A percentile compares a stretch with the other conserved stretches of the same genome.
Conservation (phyloP, 192 early-diverging fungal genomes). For the Rhizophagus prolifer region DNA sequence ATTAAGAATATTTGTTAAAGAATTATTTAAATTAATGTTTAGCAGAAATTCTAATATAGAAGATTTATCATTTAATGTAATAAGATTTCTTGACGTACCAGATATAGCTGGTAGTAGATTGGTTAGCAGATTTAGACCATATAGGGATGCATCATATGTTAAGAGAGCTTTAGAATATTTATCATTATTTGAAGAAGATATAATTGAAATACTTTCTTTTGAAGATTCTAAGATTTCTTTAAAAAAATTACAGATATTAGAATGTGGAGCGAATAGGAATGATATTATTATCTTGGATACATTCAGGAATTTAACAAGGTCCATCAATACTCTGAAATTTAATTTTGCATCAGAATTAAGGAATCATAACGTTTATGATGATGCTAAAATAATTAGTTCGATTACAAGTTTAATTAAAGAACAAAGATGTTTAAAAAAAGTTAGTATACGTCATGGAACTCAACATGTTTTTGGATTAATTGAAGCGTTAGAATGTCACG, state of each 20-base stretch:
- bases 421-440: not conserved
- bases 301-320: not conserved
- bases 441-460: not conserved
- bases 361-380: not conserved
- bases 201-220: not conserved
- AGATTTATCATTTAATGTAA: not conserved
- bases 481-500: not conserved
- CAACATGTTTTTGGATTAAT: not conserved
- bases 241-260: not conserved
- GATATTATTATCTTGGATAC: not conserved
- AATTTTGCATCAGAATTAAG: not conserved
- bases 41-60: not conserved
- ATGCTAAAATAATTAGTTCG: not conserved
- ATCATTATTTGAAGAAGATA: not conserved
- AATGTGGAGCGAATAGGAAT: not conserved
- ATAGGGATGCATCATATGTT: not conserved
- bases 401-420: not conserved
- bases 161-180: not conserved
- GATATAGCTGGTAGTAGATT: not conserved
- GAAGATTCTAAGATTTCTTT: not conserved
- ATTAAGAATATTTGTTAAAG: not conserved
- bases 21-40: not conserved
- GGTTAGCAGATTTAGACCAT: not conserved
- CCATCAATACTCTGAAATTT: not conserved
- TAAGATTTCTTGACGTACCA: not conserved